Evolutionary conservation across 257 asterid genomes (phyloP).

Genomic region (Mentha longifolia): DNA sequence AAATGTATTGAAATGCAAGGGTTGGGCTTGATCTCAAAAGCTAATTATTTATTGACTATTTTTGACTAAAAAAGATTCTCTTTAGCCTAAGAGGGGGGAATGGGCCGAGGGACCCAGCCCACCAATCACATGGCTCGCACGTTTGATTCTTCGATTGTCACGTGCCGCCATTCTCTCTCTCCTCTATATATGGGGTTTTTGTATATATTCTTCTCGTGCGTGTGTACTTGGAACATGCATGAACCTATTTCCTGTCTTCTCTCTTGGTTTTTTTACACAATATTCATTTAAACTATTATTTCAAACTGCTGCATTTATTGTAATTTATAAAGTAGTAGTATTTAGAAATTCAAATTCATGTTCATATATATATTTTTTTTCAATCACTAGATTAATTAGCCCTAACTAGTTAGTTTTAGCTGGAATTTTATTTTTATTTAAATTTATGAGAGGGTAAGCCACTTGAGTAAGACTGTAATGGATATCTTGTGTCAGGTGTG

Average conservation of each 20-base stretch:
- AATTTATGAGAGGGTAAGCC: too few relatives aligned
- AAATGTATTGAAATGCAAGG: slow-evolving; percentile 29
- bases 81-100: slow-evolving; percentile 25
- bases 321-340: too few relatives aligned
- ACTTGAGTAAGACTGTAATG: too few relatives aligned
- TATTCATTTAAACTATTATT: not conserved
- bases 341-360: too few relatives aligned
- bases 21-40: slow-evolving; percentile 35
- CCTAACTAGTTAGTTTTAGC: too few relatives aligned
- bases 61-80: slow-evolving; percentile 30
- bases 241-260: slow-evolving; percentile 31
- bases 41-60: slow-evolving; percentile 32
- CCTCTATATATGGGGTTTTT: not conserved
- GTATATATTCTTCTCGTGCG: slow-evolving; percentile 29
- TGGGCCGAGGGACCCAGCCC: slow-evolving; percentile 67
- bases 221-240: slow-evolving; percentile 40
- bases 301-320: too few relatives aligned
- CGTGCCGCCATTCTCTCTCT: slow-evolving; percentile 56
- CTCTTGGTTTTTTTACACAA: not conserved
- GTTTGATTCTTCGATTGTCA: slow-evolving; percentile 50
- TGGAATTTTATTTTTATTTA: not conserved
- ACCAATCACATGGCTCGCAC: slow-evolving; percentile 71
- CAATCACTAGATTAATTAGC: too few relatives aligned
- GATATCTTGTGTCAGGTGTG: not conserved
- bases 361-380: too few relatives aligned